Evolutionary conservation across 2,329 filamentous ascomycete species (phyloP).

Genomic region (Colletotrichum sp.): DNA sequence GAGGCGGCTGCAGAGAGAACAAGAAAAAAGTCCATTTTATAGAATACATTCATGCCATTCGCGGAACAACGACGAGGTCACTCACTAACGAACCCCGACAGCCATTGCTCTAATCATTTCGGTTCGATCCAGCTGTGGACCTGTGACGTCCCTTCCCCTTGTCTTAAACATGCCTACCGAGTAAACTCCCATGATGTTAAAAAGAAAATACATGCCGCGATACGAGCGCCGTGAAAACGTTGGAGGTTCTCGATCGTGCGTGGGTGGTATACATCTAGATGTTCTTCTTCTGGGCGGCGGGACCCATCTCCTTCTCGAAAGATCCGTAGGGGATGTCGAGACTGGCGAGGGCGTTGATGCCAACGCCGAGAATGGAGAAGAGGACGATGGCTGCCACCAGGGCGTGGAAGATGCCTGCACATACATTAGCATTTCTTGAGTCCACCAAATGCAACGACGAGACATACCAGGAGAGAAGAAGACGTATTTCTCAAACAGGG

Average conservation of each 20-base stretch:
- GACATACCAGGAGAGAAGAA: constrained; percentile 85
- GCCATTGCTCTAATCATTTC: not conserved
- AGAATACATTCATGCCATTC: constrained; percentile 18
- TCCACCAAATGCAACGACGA: not conserved
- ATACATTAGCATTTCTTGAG: constrained; percentile 6
- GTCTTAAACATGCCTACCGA: constrained; percentile 12
- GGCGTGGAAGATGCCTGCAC: constrained; percentile 87
- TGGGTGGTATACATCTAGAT: constrained; percentile 61
- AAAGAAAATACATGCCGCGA: constrained; percentile 7
- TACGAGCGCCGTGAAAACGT: not conserved
- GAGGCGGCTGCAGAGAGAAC: not conserved
- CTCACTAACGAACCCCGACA: not conserved
- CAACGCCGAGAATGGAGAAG: constrained; percentile 79
- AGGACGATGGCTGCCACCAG: constrained; percentile 74
- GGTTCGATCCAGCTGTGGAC: not conserved
- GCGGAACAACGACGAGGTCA: not conserved
- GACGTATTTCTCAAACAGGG: constrained; percentile 90
- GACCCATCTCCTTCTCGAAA: constrained; percentile 95
- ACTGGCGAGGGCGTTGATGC: constrained; percentile 76
- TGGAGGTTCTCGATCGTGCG: not conserved
- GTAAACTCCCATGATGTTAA: constrained; percentile 18
- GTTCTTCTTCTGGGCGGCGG: constrained; percentile 90
- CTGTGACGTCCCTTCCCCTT: not conserved
- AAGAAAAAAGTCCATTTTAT: constrained; percentile 13
- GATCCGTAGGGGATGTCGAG: constrained; percentile 91